phyloP scores from a whole-genome alignment of 75 land plant species.

The Ceratopteris richardii region DNA sequence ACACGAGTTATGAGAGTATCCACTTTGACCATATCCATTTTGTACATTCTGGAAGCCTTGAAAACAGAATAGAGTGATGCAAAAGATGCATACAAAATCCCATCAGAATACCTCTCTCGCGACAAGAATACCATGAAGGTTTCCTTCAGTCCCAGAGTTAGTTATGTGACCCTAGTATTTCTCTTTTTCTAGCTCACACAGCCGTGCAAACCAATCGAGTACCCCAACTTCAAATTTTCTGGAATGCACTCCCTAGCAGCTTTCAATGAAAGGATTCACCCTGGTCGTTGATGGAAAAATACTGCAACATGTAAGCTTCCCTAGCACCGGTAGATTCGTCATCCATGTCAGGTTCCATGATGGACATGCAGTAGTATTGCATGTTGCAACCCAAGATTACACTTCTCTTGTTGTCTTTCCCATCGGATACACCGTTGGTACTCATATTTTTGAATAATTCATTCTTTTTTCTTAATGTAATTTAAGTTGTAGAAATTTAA shows the following conservation, averaged over 20 bases:
- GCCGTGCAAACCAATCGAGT: constrained; percentile 96
- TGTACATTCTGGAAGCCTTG: constrained; percentile 92
- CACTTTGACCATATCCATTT: constrained; percentile 85
- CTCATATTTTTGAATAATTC: no score
- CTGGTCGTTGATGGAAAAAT: constrained; percentile 94
- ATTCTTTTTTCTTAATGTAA: no score
- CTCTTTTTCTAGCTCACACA: constrained; percentile 92
- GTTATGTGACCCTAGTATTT: constrained; percentile 99
- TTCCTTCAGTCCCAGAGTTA: constrained; percentile 97
- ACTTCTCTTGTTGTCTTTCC: no score
- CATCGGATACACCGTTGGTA: no score
- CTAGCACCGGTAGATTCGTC: constrained; percentile 83
- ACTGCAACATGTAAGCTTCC: constrained; percentile 95
- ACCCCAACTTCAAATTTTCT: no score
- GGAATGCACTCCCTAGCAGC: constrained; percentile 98
- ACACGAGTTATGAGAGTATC: constrained; percentile 72
- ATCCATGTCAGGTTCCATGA: constrained; percentile 81
- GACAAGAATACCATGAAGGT: no score
- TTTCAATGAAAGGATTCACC: constrained; percentile 98
- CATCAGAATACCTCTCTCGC: no score
- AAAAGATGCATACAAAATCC: no score
- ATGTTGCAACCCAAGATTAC: constrained; percentile 72
- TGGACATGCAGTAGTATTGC: constrained; percentile 50
- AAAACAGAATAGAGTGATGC: constrained; percentile 92
- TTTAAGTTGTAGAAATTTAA: no score